Conservation (phyloP, 73 alveolate species). For the Paramecium octaurelia region DNA sequence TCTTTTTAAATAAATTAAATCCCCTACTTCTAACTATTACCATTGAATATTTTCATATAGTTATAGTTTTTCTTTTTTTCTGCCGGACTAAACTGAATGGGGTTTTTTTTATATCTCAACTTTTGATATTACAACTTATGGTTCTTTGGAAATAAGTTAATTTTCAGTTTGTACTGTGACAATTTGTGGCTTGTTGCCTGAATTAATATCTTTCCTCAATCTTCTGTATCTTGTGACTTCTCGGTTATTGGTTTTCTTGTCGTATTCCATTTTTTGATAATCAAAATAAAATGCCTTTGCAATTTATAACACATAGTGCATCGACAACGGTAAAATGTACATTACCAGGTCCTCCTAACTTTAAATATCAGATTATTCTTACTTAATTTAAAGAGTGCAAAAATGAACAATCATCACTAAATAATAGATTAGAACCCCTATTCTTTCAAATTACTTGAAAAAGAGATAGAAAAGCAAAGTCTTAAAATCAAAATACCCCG, state of each 20-base stretch:
- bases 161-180: background rate
- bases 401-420: background rate
- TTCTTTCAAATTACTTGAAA: conserved; percentile 7
- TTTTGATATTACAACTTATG: background rate
- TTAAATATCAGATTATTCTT: background rate
- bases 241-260: background rate
- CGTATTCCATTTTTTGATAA: background rate
- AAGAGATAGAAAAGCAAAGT: background rate
- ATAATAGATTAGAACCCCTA: background rate
- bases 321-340: background rate
- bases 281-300: background rate
- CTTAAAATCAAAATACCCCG: background rate
- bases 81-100: background rate
- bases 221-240: background rate
- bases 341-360: background rate
- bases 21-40: conserved; percentile 53
- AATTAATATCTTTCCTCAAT: background rate
- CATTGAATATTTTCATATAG: conserved; percentile 39
- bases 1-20: conserved; percentile 42
- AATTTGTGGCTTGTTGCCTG: background rate
- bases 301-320: background rate
- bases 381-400: background rate
- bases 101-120: background rate
- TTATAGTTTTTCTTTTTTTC: background rate
- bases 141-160: background rate